A percentile compares a stretch with the other conserved stretches of the same genome.
Evolutionary conservation across 441 rosid genomes (phyloP).

Genomic region (Lepidium campestre): DNA sequence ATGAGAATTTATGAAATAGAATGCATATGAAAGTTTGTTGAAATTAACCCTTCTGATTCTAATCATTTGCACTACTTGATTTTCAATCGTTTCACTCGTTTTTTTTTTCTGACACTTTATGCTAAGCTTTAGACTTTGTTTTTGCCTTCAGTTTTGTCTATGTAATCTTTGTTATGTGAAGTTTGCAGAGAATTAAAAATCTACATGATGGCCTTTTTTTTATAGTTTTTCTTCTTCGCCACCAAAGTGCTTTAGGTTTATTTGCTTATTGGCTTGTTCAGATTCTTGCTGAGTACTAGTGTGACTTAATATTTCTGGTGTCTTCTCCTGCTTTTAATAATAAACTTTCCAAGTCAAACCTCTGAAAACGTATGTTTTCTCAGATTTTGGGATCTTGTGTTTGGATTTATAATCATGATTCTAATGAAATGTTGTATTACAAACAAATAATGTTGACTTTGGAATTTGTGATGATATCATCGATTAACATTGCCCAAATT

Average conservation of each 20-base stretch:
- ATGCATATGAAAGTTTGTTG: not conserved
- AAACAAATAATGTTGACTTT: not conserved
- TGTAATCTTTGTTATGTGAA: not conserved
- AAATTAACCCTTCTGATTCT: not conserved
- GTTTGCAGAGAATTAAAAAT: not conserved
- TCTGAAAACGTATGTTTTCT: not conserved
- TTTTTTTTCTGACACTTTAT: not conserved
- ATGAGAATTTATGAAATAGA: not conserved
- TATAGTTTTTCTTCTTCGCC: not conserved
- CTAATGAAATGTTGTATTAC: not conserved
- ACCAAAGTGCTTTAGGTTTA: not conserved
- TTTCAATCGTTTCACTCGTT: not conserved
- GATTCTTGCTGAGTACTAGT: not conserved
- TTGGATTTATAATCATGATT: conserved; percentile 1
- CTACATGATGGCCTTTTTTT: not conserved
- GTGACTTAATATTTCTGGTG: not conserved
- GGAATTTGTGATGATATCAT: conserved; percentile 1
- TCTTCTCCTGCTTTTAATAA: not conserved
- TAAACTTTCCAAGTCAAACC: not conserved
- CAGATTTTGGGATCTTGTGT: conserved; percentile 4
- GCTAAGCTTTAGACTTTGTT: not conserved
- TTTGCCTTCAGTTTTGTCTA: not conserved
- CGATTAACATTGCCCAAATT: not conserved
- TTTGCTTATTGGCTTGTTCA: not conserved
- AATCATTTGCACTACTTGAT: not conserved